These are phyloP conservation scores for Nakazawaea anatomiae DNA, from an alignment of 805 yeast species.

Conservation along the genomic window DNA sequence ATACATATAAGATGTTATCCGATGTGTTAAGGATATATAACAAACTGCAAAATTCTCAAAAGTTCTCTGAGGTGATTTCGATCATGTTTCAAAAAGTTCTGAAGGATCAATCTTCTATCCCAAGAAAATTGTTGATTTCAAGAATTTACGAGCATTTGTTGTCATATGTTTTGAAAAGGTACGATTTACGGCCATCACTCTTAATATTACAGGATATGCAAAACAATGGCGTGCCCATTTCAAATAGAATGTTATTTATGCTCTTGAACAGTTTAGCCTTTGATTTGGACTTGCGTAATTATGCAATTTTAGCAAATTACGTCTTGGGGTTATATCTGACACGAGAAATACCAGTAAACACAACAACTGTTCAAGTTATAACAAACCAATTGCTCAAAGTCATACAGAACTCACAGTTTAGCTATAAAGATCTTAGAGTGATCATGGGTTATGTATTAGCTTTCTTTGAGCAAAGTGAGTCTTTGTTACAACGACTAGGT, in stretches of 20 bases:
- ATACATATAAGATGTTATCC: slow-evolving; percentile 3
- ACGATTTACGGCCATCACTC: slow-evolving; percentile 1
- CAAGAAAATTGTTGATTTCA: background rate
- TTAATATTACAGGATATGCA: slow-evolving; percentile 9
- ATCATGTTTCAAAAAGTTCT: slow-evolving; percentile 7
- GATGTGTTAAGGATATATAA: background rate
- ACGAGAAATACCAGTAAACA: background rate
- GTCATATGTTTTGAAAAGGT: background rate
- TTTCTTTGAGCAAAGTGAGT: slow-evolving; percentile 1
- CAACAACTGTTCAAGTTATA: slow-evolving; percentile 1
- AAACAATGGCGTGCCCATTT: slow-evolving; percentile 5
- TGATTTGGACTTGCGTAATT: slow-evolving; percentile 6
- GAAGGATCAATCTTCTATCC: background rate
- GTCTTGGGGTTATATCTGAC: background rate
- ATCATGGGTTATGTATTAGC: slow-evolving; percentile 4
- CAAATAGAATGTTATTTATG: slow-evolving; percentile 7
- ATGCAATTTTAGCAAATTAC: slow-evolving; percentile 2
- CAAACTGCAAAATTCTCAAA: background rate
- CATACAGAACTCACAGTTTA: slow-evolving; percentile 1
- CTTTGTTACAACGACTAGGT: slow-evolving; percentile 1
- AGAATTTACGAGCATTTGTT: slow-evolving; percentile 8
- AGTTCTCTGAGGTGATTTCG: slow-evolving; percentile 1
- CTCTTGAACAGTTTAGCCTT: background rate
- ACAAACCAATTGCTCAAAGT: slow-evolving; percentile 3
- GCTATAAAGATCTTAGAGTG: slow-evolving; percentile 3